Conservation (phyloP, 306 rosid genomes). For the Dryas drummondii region DNA sequence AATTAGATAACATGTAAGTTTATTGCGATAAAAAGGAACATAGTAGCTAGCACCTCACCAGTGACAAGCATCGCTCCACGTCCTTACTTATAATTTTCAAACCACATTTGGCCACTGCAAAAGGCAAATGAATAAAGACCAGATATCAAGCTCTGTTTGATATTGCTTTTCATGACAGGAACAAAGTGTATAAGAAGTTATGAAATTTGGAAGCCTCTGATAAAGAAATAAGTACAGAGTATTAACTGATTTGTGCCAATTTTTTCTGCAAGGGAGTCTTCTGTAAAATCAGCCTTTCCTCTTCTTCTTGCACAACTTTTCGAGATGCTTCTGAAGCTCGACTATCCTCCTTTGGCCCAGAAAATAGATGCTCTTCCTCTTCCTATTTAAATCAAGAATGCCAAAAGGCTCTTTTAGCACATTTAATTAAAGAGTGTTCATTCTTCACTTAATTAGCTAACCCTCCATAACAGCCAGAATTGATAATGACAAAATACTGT, state of each 20-base stretch:
- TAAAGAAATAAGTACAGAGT: slow-evolving; percentile 20
- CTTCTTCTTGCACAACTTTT: slow-evolving; percentile 78
- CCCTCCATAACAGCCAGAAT: neutral
- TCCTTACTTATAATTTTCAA: slow-evolving; percentile 57
- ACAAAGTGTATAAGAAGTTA: neutral
- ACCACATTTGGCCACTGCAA: slow-evolving; percentile 71
- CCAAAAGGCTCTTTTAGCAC: neutral
- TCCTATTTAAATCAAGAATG: slow-evolving; percentile 44
- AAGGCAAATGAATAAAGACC: slow-evolving; percentile 23
- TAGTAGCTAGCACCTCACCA: slow-evolving; percentile 55
- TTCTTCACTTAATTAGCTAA: slow-evolving; percentile 6
- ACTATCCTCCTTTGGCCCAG: slow-evolving; percentile 71
- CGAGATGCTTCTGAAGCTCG: slow-evolving; percentile 81
- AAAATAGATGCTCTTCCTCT: slow-evolving; percentile 88
- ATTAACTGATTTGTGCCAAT: slow-evolving; percentile 65
- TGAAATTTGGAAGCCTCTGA: slow-evolving; percentile 25
- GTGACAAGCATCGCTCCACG: slow-evolving; percentile 78
- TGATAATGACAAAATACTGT: slow-evolving; percentile 28
- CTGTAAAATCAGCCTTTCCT: slow-evolving; percentile 72
- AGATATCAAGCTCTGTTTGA: slow-evolving; percentile 16
- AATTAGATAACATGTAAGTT: slow-evolving; percentile 25
- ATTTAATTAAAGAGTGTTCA: slow-evolving; percentile 9
- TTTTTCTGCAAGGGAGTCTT: slow-evolving; percentile 71
- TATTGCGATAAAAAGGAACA: slow-evolving; percentile 20
- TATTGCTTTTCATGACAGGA: slow-evolving; percentile 14